Evolutionary conservation across 129 eudicot genomes (phyloP).

Genomic region (Artemisia tridentata): DNA sequence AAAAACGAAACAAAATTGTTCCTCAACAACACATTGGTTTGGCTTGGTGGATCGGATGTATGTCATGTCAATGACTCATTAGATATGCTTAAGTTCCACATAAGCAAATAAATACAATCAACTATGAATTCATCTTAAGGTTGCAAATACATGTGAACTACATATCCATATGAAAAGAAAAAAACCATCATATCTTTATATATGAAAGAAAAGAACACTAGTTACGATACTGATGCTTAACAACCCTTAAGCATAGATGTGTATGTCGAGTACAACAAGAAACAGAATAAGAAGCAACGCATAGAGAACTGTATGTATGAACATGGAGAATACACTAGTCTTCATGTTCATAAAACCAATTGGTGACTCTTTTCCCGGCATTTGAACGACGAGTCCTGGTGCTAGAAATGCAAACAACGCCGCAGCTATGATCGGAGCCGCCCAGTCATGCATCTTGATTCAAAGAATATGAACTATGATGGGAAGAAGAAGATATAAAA

Average conservation of each 20-base stretch:
- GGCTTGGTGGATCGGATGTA: no score
- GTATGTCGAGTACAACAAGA: slow-evolving; percentile 70
- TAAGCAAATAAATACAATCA: not conserved
- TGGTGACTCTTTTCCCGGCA: slow-evolving; percentile 62
- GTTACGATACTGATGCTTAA: not conserved
- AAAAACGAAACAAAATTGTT: no score
- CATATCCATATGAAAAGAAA: not conserved
- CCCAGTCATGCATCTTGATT: slow-evolving; percentile 73
- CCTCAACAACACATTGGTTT: no score
- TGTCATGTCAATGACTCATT: no score
- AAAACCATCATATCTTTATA: no score
- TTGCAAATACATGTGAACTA: slow-evolving; percentile 3
- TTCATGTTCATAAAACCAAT: slow-evolving; percentile 86
- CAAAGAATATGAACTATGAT: slow-evolving; percentile 1
- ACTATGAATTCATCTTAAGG: slow-evolving; percentile 15
- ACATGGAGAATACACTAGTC: slow-evolving; percentile 60
- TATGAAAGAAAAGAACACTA: no score
- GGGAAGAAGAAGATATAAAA: slow-evolving; percentile 1
- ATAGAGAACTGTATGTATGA: slow-evolving; percentile 64
- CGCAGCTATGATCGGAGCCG: slow-evolving; percentile 74
- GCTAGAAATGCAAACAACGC: slow-evolving; percentile 66
- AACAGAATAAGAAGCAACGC: slow-evolving; percentile 81
- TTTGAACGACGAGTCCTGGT: slow-evolving; percentile 75
- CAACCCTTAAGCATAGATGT: slow-evolving; percentile 49
- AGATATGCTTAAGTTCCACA: no score